Evolutionary conservation across 1,284 basidiomycete species (phyloP).

Genomic region (Ganoderma boninense): DNA sequence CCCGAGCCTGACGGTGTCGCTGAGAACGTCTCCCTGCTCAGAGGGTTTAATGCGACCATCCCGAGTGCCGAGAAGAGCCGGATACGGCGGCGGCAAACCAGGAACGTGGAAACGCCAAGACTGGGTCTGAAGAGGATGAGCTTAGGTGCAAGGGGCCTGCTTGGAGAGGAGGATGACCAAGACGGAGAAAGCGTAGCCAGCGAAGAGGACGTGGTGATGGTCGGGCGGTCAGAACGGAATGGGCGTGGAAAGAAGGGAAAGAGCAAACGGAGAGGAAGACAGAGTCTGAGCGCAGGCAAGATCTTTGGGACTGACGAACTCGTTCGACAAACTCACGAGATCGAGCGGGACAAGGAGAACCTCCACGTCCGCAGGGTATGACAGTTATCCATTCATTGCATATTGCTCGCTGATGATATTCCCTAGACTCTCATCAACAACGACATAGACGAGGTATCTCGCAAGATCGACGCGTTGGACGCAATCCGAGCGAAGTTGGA

Average conservation of each 20-base stretch:
- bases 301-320: slow-evolving; percentile 86
- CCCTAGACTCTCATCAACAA: slow-evolving; percentile 79
- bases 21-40: slow-evolving; percentile 76
- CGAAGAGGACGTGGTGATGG: slow-evolving; percentile 72
- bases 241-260: slow-evolving; percentile 50
- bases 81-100: slow-evolving; percentile 76
- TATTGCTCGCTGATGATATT: slow-evolving; percentile 22
- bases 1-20: slow-evolving; percentile 72
- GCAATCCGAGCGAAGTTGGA: slow-evolving; percentile 84
- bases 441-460: slow-evolving; percentile 88
- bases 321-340: slow-evolving; percentile 83
- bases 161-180: slow-evolving; percentile 69
- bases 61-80: slow-evolving; percentile 86
- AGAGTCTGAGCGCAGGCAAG: slow-evolving; percentile 74
- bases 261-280: slow-evolving; percentile 66
- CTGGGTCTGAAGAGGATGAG: slow-evolving; percentile 84
- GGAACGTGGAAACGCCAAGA: slow-evolving; percentile 82
- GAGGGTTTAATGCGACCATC: slow-evolving; percentile 92
- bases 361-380: slow-evolving; percentile 84
- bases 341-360: slow-evolving; percentile 89
- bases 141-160: slow-evolving; percentile 77
- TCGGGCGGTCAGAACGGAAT: slow-evolving; percentile 50
- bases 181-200: slow-evolving; percentile 69
- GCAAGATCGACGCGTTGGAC: slow-evolving; percentile 90
- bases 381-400: slow-evolving; percentile 33